Evolutionary conservation across 2,329 filamentous ascomycete genomes (phyloP).

Genomic region (Apiospora marii): DNA sequence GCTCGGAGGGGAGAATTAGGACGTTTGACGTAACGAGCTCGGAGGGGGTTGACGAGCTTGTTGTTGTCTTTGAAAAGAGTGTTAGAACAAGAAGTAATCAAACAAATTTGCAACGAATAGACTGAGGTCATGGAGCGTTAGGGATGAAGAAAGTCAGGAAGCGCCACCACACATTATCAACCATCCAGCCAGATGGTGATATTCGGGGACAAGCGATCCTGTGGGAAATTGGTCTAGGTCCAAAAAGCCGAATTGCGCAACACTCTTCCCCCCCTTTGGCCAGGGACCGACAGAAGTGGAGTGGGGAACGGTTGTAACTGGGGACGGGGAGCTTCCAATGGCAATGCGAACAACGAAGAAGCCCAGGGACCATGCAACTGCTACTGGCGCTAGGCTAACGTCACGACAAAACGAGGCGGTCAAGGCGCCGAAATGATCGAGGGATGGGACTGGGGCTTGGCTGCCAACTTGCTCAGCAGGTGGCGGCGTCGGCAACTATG

Average conservation of each 20-base stretch:
- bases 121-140: constrained; percentile 41
- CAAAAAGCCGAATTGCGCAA: constrained; percentile 9
- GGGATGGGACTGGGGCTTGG: neutral
- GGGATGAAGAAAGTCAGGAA: constrained; percentile 32
- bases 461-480: constrained; percentile 16
- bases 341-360: constrained; percentile 3
- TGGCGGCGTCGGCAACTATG: constrained; percentile 12
- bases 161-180: constrained; percentile 36
- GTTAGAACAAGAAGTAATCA: constrained; percentile 40
- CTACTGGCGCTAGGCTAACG: constrained; percentile 17
- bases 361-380: constrained; percentile 19
- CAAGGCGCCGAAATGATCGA: constrained; percentile 17
- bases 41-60: constrained; percentile 37
- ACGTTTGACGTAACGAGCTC: constrained; percentile 38
- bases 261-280: constrained; percentile 13
- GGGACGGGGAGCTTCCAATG: constrained; percentile 17
- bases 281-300: neutral
- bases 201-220: constrained; percentile 38
- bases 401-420: constrained; percentile 10
- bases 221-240: constrained; percentile 35
- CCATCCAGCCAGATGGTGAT: constrained; percentile 40
- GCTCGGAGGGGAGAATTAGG: constrained; percentile 35
- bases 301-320: constrained; percentile 17
- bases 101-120: constrained; percentile 42
- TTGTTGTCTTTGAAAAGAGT: constrained; percentile 40